phyloP scores from a whole-genome alignment of 768 basidiomycete genomes.

The Pholiota conissans region DNA sequence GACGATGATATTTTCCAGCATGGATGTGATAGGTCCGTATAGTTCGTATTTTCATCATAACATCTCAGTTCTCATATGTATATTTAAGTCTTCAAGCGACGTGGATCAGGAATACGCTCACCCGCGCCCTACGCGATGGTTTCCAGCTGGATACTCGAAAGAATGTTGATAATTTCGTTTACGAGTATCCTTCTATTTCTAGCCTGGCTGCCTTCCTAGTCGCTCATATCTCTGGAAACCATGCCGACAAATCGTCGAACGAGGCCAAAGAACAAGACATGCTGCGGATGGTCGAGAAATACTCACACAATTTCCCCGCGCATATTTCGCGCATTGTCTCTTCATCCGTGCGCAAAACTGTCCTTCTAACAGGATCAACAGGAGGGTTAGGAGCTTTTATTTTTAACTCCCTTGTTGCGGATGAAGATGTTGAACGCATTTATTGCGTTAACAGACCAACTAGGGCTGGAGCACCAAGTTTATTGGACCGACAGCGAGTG shows the following conservation, averaged over 20 bases:
- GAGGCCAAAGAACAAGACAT: not conserved
- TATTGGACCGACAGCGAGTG: not conserved
- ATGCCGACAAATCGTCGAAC: not conserved
- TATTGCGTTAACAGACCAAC: conserved; percentile 4
- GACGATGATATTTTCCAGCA: conserved; percentile 11
- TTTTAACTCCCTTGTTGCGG: not conserved
- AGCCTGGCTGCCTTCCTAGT: conserved; percentile 1
- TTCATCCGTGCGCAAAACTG: not conserved
- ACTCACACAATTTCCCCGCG: not conserved
- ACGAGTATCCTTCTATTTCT: conserved; percentile 8
- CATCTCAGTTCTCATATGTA: too few species aligned
- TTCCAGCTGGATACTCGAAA: conserved; percentile 3
- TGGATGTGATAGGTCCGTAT: conserved; percentile 6
- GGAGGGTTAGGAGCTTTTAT: conserved; percentile 4
- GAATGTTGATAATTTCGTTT: conserved; percentile 6
- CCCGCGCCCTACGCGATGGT: conserved; percentile 1
- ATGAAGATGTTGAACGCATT: not conserved
- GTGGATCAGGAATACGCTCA: conserved; percentile 9
- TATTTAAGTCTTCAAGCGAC: conserved; percentile 10
- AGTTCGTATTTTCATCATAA: too few species aligned
- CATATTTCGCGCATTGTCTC: not conserved
- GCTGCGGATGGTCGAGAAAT: conserved; percentile 5
- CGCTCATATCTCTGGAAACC: not conserved
- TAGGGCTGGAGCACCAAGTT: not conserved
- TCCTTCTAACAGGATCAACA: conserved; percentile 11